A percentile compares a stretch with the other conserved stretches of the same genome.
These are phyloP conservation scores for Globisporangium yorkense DNA, from an alignment of 352 stramenopile species.

Conservation along the genomic window DNA sequence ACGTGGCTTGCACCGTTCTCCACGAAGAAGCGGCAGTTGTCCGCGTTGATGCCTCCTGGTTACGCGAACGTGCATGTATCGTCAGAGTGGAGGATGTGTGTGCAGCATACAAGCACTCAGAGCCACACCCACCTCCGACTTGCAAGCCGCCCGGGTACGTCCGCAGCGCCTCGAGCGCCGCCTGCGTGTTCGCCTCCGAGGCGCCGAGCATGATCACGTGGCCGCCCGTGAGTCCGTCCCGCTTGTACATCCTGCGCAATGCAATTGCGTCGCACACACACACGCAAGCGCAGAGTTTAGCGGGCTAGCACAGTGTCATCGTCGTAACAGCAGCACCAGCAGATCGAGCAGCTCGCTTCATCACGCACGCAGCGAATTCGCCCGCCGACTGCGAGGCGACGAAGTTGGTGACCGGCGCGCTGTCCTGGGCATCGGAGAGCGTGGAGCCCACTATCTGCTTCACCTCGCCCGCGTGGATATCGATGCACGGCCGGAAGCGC, in stretches of 20 bases:
- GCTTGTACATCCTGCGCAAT: slow-evolving; percentile 85
- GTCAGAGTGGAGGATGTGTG: background rate
- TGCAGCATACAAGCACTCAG: no score
- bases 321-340: background rate
- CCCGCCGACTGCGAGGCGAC: slow-evolving; percentile 63
- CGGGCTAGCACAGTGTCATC: background rate
- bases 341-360: background rate
- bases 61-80: background rate
- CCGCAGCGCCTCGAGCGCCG: slow-evolving; percentile 77
- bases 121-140: slow-evolving; percentile 83
- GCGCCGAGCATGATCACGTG: slow-evolving; percentile 98
- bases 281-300: background rate
- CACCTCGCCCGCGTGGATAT: slow-evolving; percentile 96
- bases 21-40: slow-evolving; percentile 93
- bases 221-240: slow-evolving; percentile 87
- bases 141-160: slow-evolving; percentile 93
- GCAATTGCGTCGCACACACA: background rate
- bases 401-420: slow-evolving; percentile 90
- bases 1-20: slow-evolving; percentile 95
- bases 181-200: slow-evolving; percentile 87
- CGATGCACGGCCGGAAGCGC: slow-evolving; percentile 98
- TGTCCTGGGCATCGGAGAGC: slow-evolving; percentile 81
- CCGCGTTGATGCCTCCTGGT: slow-evolving; percentile 84
- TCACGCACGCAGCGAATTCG: slow-evolving; percentile 63
- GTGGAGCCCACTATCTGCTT: slow-evolving; percentile 99